Evolutionary conservation across 2,329 filamentous ascomycete species (phyloP), one percentile per base, ranked within the genome.

Genomic region (Penicillium sp.): DNA sequence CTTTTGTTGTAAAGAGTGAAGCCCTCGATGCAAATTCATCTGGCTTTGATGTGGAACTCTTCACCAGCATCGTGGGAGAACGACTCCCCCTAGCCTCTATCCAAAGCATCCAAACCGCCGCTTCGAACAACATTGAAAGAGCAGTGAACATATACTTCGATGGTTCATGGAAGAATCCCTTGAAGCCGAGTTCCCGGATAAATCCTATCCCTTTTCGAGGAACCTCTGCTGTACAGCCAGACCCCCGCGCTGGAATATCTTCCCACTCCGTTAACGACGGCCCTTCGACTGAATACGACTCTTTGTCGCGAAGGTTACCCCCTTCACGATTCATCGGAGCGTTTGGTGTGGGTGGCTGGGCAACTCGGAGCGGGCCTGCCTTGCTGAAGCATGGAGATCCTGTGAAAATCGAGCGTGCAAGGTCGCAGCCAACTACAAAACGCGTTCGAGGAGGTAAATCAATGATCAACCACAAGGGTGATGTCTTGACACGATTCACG

Each of bases 401-500:
- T n/a, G 85, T 99, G 55, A 86, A 82, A 48, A 96, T 99, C 43
- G 93, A 97, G 74, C 86, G 94, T 42, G 86, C 91, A 56, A 92
- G 89, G 72, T 85, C 89, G 25, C 86, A 89, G 58, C 81, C 82
- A 12, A 81, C 83, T 76, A 60, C 61, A 56, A 80, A 67, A 74
- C 69, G 53, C 66, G 77, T 64, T 79, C 81, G 73, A 69, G 74
- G 67, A 58, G 76, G 75, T 58, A 81, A 73, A 62, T 61, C 72
- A 46, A 69, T 71, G 54, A 67, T 76, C 0, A 83, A 85, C 35
- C 86, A 85, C 65, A 86, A 89, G 46, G 82, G 87, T 20, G 94
- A 99, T 75, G 86, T 96, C 6, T 83, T 99, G 57, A 95, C 97
- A 25, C 86, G 94, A 1, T 97, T 99, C 68, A 96, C 89, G 0